Base-by-base conservation (phyloP, 2,329 filamentous ascomycete genomes). In the Trichoderma simmonsii region DNA sequence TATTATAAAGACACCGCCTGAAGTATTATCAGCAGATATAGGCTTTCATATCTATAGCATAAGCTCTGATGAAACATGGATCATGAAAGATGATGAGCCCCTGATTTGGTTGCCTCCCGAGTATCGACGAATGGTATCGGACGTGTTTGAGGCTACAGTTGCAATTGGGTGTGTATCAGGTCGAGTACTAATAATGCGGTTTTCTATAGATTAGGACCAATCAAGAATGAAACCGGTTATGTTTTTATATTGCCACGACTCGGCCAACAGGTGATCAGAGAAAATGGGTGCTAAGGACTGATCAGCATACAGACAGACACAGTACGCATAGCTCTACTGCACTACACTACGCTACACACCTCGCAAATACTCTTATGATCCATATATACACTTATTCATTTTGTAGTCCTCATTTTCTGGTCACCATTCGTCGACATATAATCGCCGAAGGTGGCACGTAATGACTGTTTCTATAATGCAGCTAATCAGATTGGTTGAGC, bases 81-180 rank as follows among this genome's bases (percentile, higher is more conserved):
- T 48, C n/a, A 48, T 9, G 2, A 72, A 72, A 63, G 70, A 73
- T 60, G 32, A 51, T 36, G 57, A 71, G 36, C 36, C 30, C 32
- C 51, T 75, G 56, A 24, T 75, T 69, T 73, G 73, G 74, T 39
- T 75, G 51, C 72, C 71, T 60, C 39, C 63, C 14, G 74, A 73
- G 24, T 73, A 73, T 73, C 71, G 68, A 56, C 8, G 43, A 56
- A 30, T 5, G 24, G 15, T 26, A 21, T 73, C 57, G 14, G 60
- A 57, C 59, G 39, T 73, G 34, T 43, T 43, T 43, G 34, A 21
- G 26, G 0, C 61, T 28, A 26, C 9, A 30, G 24, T 63, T 28
- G 6, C 34, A 1, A 63, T 28, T 18, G 39, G 61, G 24, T 28
- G 51, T 56, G 2, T 3, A 3, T 28, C 24, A 56, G 51, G 21